Percentiles rank a stretch among this genome's conserved stretches.
phyloP scores from a whole-genome alignment of 164 flowering plant species.

The Paratinospora sagittata region DNA sequence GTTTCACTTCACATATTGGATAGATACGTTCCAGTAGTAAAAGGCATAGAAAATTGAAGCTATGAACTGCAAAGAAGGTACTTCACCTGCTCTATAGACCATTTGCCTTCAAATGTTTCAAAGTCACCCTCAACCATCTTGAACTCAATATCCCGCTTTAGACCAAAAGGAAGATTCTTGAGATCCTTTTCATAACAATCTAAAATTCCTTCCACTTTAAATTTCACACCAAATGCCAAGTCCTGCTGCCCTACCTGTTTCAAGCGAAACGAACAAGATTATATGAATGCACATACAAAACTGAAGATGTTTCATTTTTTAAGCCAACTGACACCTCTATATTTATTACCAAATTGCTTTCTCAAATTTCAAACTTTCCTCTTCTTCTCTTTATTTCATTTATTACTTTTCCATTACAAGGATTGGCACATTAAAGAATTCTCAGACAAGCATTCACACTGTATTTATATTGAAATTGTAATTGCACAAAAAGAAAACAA shows the following conservation, averaged over 20 bases:
- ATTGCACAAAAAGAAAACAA: not conserved
- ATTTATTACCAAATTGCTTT: not conserved
- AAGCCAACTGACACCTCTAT: not conserved
- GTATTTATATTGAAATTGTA: too few relatives aligned
- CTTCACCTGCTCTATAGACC: slow-evolving; percentile 68
- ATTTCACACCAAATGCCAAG: slow-evolving; percentile 69
- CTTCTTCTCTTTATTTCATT: too few relatives aligned
- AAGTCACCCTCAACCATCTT: slow-evolving; percentile 85
- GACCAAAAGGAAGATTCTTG: slow-evolving; percentile 41
- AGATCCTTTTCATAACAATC: slow-evolving; percentile 74
- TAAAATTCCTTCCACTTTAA: slow-evolving; percentile 63
- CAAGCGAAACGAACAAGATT: slow-evolving; percentile 6
- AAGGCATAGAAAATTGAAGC: not conserved
- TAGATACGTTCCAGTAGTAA: not conserved
- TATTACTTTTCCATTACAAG: not conserved
- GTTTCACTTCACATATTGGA: not conserved
- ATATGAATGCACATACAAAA: not conserved
- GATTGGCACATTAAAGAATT: not conserved
- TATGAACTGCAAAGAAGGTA: not conserved
- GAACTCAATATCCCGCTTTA: slow-evolving; percentile 71
- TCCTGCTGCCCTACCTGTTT: slow-evolving; percentile 66
- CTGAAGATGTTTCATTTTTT: not conserved
- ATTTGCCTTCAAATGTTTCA: slow-evolving; percentile 58
- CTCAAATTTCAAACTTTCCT: not conserved
- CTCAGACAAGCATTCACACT: not conserved